Evolutionary conservation across 495 filamentous ascomycete genomes (phyloP), one percentile per base, ranked within the genome.

Genomic region (Podospora conica): DNA sequence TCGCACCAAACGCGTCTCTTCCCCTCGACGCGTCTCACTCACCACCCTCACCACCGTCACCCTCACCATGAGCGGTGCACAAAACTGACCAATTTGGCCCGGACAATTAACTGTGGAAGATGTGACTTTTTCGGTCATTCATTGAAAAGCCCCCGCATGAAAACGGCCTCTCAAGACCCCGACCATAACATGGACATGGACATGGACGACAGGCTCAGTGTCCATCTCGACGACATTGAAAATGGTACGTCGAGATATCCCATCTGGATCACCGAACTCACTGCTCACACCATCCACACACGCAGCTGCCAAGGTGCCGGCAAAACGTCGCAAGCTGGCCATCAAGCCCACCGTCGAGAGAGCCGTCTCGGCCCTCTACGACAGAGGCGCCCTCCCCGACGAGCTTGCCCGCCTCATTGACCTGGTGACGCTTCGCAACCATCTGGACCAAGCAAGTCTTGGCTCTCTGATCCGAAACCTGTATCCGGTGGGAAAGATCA

Each of bases 381-480:
- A 89, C 65, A 76, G 82, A 63, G 93, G 93, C 24, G 82, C 95
- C 57, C 73, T 87, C 23, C 80, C 78, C 20, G 76, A 81, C 15
- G 80, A 82, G 53, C 81, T 97, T 60, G 75, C 82, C 61, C 80
- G 81, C 54, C 76, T 96, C 29, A 76, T 95, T 60, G 85, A 89
- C 61, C 76, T 93, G 55, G 73, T 92, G 59, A 90, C 89, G 21
- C 69, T 74, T 22, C 85, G 83, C 54, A 91, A 82, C 68, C 80
- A 88, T 58, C 83, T 97, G 1, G 91, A 94, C 75, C 93, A 96
- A 75, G 84, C 85, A 33, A 89, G 86, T 61, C 79, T 86, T 33
- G 85, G 82, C 1, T 83, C 79, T 33, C 73, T 96, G 28, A 74
- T 93, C 75, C 91, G 88, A 64, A 89, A 88, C 53, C 75, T 96